Evolutionary conservation across 78 protist genomes (phyloP).

Genomic region (Dictyostelium purpureum): DNA sequence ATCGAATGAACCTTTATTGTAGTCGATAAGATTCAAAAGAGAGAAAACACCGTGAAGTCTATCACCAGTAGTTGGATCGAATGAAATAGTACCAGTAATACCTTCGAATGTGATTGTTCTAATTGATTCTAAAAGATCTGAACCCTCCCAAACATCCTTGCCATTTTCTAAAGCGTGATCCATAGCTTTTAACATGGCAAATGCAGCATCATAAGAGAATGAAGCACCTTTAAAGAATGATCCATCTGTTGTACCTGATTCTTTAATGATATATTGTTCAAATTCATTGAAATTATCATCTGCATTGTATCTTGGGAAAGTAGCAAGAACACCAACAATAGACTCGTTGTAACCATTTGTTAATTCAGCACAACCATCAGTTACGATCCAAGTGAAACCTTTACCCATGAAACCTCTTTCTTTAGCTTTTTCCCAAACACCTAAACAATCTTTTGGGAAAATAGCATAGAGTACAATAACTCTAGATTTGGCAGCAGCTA

Average conservation of each 20-base stretch:
- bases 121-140: background rate
- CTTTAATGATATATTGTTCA: no score
- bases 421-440: constrained; percentile 9
- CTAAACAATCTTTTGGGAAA: constrained; percentile 47
- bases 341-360: background rate
- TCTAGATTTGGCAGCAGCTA: constrained; percentile 11
- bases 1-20: background rate
- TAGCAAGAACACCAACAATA: constrained; percentile 9
- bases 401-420: background rate
- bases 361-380: constrained; percentile 72
- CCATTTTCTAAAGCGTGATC: background rate
- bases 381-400: constrained; percentile 65
- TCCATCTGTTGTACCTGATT: background rate
- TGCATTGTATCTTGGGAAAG: constrained; percentile 54
- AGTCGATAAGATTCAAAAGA: constrained; percentile 20
- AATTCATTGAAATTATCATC: no score
- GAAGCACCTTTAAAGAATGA: constrained; percentile 39
- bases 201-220: constrained; percentile 37
- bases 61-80: constrained; percentile 46
- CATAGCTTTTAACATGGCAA: background rate
- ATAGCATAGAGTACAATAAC: constrained; percentile 34
- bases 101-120: background rate
- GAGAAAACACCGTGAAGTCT: constrained; percentile 15
- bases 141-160: background rate
- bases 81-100: constrained; percentile 9